Conservation (phyloP, 768 basidiomycete genomes). For the Tephrocybe sp. region DNA sequence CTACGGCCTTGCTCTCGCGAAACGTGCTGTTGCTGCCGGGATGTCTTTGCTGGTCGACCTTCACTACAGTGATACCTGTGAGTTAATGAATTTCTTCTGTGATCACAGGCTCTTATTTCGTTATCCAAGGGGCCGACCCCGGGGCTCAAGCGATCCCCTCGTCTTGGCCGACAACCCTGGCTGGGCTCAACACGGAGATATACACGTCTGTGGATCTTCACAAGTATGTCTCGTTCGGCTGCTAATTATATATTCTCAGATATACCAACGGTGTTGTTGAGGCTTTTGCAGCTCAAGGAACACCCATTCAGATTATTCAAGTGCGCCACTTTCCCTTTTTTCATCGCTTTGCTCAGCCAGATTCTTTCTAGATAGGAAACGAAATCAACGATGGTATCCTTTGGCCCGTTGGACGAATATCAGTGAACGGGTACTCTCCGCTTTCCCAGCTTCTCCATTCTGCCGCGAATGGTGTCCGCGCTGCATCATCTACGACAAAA, state of each 20-base stretch:
- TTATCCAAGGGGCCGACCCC: slow-evolving; percentile 57
- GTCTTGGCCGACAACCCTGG: slow-evolving; percentile 50
- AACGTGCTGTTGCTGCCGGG: slow-evolving; percentile 55
- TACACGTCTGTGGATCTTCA: slow-evolving; percentile 38
- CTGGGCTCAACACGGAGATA: slow-evolving; percentile 56
- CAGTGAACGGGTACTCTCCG: slow-evolving; percentile 48
- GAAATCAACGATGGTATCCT: slow-evolving; percentile 67
- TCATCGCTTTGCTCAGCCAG: background rate
- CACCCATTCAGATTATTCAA: slow-evolving; percentile 52
- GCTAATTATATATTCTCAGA: slow-evolving; percentile 26
- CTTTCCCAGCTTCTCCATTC: slow-evolving; percentile 63
- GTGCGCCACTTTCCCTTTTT: slow-evolving; percentile 23
- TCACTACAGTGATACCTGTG: slow-evolving; percentile 67
- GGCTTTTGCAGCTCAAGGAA: slow-evolving; percentile 53
- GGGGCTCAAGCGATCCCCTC: slow-evolving; percentile 61
- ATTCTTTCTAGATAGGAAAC: slow-evolving; percentile 49
- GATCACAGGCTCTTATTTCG: background rate
- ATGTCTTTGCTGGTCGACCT: slow-evolving; percentile 57
- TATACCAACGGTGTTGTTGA: slow-evolving; percentile 54
- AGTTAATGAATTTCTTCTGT: slow-evolving; percentile 16
- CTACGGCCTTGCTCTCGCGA: slow-evolving; percentile 54
- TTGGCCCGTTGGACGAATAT: slow-evolving; percentile 60
- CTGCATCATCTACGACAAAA: slow-evolving; percentile 45
- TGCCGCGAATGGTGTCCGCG: slow-evolving; percentile 53
- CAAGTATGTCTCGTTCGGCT: background rate